Evolutionary conservation across 2,329 filamentous ascomycete species (phyloP).

Genomic region (Coleophoma crateriformis): DNA sequence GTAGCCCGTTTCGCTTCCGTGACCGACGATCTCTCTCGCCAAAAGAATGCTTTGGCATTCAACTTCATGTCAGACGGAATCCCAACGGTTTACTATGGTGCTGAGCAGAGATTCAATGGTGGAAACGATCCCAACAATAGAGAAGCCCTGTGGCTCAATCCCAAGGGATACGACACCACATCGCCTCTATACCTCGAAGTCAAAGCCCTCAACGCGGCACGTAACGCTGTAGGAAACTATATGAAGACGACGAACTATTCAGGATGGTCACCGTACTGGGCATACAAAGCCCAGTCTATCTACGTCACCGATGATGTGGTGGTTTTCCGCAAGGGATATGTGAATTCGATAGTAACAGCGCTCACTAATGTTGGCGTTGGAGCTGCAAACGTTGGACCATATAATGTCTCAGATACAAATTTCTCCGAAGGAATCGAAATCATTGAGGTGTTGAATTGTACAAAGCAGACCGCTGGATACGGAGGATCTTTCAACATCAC

Average conservation of each 20-base stretch:
- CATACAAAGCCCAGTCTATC: slow-evolving; percentile 8
- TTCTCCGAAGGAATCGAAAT: slow-evolving; percentile 4
- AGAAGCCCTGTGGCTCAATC: slow-evolving; percentile 36
- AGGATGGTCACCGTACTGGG: slow-evolving; percentile 11
- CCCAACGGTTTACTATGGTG: slow-evolving; percentile 45
- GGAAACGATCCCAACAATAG: slow-evolving; percentile 31
- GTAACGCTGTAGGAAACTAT: slow-evolving; percentile 20
- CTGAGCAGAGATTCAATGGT: slow-evolving; percentile 42
- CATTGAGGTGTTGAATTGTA: slow-evolving; percentile 9
- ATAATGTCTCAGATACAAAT: slow-evolving; percentile 8
- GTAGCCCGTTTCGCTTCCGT: slow-evolving; percentile 29
- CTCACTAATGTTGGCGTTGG: slow-evolving; percentile 8
- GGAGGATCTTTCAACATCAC: slow-evolving; percentile 4
- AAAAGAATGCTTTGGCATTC: slow-evolving; percentile 41
- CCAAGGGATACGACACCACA: slow-evolving; percentile 28
- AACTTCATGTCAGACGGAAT: slow-evolving; percentile 43
- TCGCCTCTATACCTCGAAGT: slow-evolving; percentile 32
- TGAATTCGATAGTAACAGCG: slow-evolving; percentile 4
- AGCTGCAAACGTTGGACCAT: slow-evolving; percentile 5
- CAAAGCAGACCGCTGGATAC: slow-evolving; percentile 1
- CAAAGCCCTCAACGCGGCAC: slow-evolving; percentile 35
- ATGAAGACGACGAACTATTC: slow-evolving; percentile 4
- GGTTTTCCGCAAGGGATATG: slow-evolving; percentile 12
- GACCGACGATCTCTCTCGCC: slow-evolving; percentile 16
- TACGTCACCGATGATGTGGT: slow-evolving; percentile 5